A percentile compares a stretch with the other conserved stretches of the same genome.
Conservation (phyloP, 139 green algal species). For the Raphidocelis subcapitata region DNA sequence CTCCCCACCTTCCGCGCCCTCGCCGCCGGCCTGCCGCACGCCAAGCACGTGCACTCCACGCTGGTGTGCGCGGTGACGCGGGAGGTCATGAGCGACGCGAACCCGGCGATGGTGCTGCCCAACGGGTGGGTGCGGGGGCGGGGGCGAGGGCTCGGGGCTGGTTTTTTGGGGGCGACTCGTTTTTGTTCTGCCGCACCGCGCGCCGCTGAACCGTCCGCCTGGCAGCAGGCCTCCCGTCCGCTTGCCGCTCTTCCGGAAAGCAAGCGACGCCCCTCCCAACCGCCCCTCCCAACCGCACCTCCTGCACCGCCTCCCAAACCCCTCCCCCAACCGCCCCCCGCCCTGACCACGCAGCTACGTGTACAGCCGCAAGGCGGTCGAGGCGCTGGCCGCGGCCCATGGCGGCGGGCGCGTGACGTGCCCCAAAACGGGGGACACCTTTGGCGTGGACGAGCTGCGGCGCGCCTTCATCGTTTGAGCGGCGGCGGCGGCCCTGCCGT, state of each 20-base stretch:
- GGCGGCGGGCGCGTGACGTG: slow-evolving; percentile 57
- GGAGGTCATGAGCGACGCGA: slow-evolving; percentile 89
- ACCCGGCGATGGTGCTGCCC: slow-evolving; percentile 89
- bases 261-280: too few relatives aligned
- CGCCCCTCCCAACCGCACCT: too few relatives aligned
- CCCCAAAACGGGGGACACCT: slow-evolving; percentile 54
- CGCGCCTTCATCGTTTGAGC: slow-evolving; percentile 62
- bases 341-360: too few relatives aligned
- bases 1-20: slow-evolving; percentile 71
- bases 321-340: too few relatives aligned
- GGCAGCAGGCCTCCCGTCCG: background rate
- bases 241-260: background rate
- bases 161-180: background rate
- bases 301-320: too few relatives aligned
- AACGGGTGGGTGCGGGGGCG: too few relatives aligned
- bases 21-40: slow-evolving; percentile 73
- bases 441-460: slow-evolving; percentile 50
- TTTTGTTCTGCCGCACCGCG: background rate
- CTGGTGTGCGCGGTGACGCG: slow-evolving; percentile 85
- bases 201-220: background rate
- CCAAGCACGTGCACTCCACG: slow-evolving; percentile 86
- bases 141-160: too few relatives aligned
- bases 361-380: slow-evolving; percentile 68
- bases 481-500: too few relatives aligned
- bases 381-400: slow-evolving; percentile 36